These are phyloP conservation scores for Pelomyxa schiedti DNA, from an alignment of 78 protist genomes.

Conservation along the genomic window DNA sequence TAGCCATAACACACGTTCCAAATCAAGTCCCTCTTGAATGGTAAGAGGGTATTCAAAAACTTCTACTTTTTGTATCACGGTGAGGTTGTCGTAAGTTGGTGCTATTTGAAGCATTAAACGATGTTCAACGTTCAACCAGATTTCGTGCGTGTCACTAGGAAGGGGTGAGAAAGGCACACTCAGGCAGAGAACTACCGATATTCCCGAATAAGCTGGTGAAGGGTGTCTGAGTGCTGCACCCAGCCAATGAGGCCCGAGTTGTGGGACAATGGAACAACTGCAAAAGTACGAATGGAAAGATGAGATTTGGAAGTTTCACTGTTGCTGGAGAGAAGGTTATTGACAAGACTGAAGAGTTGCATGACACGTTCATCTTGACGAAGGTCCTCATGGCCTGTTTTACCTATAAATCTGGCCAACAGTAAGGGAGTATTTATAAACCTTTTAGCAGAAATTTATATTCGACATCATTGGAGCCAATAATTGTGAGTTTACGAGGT, in stretches of 20 bases:
- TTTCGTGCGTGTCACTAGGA: constrained; percentile 11
- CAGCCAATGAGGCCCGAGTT: constrained; percentile 62
- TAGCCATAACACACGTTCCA: constrained; percentile 87
- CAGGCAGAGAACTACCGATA: constrained; percentile 15
- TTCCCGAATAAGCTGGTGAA: constrained; percentile 45
- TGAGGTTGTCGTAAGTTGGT: constrained; percentile 72
- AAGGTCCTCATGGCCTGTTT: constrained; percentile 76
- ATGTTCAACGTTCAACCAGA: constrained; percentile 16
- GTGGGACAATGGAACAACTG: constrained; percentile 57
- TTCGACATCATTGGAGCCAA: constrained; percentile 73
- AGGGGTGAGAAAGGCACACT: neutral
- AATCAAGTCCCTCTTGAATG: constrained; percentile 84
- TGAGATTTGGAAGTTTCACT: neutral
- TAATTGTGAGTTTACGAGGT: constrained; percentile 83
- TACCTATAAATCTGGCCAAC: no score
- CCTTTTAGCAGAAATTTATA: constrained; percentile 87
- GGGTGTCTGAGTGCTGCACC: constrained; percentile 65
- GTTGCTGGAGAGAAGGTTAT: constrained; percentile 51
- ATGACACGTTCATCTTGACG: constrained; percentile 57
- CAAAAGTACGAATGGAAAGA: constrained; percentile 26
- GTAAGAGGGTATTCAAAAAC: constrained; percentile 81
- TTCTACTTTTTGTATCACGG: constrained; percentile 88
- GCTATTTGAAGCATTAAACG: constrained; percentile 84
- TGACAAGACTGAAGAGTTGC: constrained; percentile 78
- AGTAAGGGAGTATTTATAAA: no score